A percentile compares a stretch with the other conserved stretches of the same genome.
phyloP scores from a whole-genome alignment of 2,329 filamentous ascomycete species.

The Fusarium duplospermum region DNA sequence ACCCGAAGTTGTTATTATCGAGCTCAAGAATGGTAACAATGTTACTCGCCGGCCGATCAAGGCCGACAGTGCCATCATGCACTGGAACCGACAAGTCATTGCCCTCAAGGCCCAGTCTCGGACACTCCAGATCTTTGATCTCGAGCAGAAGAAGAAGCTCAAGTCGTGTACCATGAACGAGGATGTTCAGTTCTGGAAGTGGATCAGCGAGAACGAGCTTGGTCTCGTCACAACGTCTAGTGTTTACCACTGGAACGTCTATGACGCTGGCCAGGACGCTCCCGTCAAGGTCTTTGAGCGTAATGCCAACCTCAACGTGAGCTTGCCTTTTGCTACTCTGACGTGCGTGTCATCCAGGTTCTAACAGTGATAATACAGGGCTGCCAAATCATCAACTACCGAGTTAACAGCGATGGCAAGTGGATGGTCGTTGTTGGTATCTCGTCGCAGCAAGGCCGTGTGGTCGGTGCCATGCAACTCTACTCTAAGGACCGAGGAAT shows the following conservation, averaged over 20 bases:
- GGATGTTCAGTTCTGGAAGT: constrained; percentile 99
- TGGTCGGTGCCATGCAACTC: constrained; percentile 96
- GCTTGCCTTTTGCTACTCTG: constrained; percentile 48
- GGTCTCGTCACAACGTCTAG: constrained; percentile 91
- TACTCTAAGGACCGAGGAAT: constrained; percentile 97
- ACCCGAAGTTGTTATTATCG: constrained; percentile 95
- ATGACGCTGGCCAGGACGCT: constrained; percentile 81
- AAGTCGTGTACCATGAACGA: constrained; percentile 98
- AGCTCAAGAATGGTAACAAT: constrained; percentile 98
- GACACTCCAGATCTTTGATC: constrained; percentile 97
- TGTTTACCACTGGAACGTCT: constrained; percentile 98
- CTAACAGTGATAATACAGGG: constrained; percentile 64
- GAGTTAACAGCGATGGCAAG: constrained; percentile 93
- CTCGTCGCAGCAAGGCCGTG: constrained; percentile 89
- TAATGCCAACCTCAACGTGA: constrained; percentile 86
- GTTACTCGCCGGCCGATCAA: constrained; percentile 95
- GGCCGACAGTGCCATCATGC: constrained; percentile 99
- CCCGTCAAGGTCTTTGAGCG: constrained; percentile 95
- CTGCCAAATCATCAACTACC: constrained; percentile 99
- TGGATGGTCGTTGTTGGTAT: constrained; percentile 99
- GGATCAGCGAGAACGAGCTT: constrained; percentile 90
- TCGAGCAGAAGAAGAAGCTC: constrained; percentile 91
- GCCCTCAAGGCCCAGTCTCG: constrained; percentile 93
- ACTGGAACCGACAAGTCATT: constrained; percentile 96
- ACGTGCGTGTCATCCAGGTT: not conserved